Base-by-base conservation (phyloP, 2,329 filamentous ascomycete genomes). In the Iodosphaeria phyllophila region DNA sequence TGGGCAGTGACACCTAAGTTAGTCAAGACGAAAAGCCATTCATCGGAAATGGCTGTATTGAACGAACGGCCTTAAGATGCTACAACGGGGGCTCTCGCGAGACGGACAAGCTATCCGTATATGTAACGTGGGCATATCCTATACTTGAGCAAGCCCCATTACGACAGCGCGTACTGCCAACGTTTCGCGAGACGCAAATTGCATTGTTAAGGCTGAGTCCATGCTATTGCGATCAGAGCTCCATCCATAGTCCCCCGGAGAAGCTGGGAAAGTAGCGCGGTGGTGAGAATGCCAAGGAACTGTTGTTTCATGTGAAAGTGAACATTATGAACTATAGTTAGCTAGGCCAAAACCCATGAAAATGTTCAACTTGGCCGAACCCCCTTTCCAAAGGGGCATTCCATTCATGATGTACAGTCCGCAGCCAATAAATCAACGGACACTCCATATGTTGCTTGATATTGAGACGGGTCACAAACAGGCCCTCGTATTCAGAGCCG, bases 91-190 rank as follows among this genome's bases (percentile, higher is more conserved):
- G 80, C 65, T 34, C 95, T 51, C n/a, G 74, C 64, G 13, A 83
- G 43, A 45, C 98, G 95, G 30, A 93, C 68, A 20, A 76, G 44
- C 42, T 79, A 84, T 52, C 95, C 89, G 40, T 75, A 80, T 4
- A 77, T 77, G 48, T 95, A 98, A 50, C 98, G 89, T 11, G 89
- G 83, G 38, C 78, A 91, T 19, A 93, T 51, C 13, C 91, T 48
- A 29, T 60, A 56, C 22, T 57, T 56, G 47, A 95, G 95, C 29
- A 76, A 51, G 3, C 74, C 72, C 30, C 75, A 62, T 3, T 62
- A 54, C 0, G 86, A 86, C 13, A 95, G 58, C 8, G 76, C 77
- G 49, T 98, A 95, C 42, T 83, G 86, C 43, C 69, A 66, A 30
- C 86, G 52, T 19, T 64, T 62, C 20, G 72, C 68, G 12, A 89